These are phyloP conservation scores for Penicillium sp. DNA, from an alignment of 2,329 filamentous ascomycete genomes.

Conservation along the genomic window DNA sequence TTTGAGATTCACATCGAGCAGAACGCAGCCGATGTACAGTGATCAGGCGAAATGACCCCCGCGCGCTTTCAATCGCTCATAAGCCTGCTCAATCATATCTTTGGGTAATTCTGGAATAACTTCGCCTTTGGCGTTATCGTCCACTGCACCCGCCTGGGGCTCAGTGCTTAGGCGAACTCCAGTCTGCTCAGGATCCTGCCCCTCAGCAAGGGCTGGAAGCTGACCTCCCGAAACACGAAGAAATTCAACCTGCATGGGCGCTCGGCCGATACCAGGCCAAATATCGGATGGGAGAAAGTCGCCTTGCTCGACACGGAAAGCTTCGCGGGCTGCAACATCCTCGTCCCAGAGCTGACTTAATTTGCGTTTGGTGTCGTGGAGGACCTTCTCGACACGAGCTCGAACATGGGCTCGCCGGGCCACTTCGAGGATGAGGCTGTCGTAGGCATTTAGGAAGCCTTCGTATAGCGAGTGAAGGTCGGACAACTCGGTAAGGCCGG, in stretches of 20 bases:
- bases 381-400: constrained; percentile 69
- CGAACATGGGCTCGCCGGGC: constrained; percentile 71
- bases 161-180: constrained; percentile 5
- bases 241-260: constrained; percentile 51
- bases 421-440: constrained; percentile 78
- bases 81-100: constrained; percentile 43
- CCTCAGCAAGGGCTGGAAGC: constrained; percentile 23
- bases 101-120: constrained; percentile 45
- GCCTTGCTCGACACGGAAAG: constrained; percentile 77
- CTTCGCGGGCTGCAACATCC: constrained; percentile 70
- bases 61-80: constrained; percentile 39
- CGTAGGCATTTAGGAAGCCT: constrained; percentile 80
- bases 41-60: constrained; percentile 19
- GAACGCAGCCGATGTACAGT: neutral
- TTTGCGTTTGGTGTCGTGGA: constrained; percentile 72
- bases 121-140: constrained; percentile 28
- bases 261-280: constrained; percentile 69
- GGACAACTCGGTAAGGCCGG: constrained; percentile 72
- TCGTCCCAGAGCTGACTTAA: constrained; percentile 71
- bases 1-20: neutral
- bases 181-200: constrained; percentile 6
- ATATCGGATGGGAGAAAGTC: constrained; percentile 85
- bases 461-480: constrained; percentile 80
- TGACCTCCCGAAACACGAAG: constrained; percentile 36
- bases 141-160: constrained; percentile 3